Evolutionary conservation across 257 asterid genomes (phyloP).

Genomic region (Nicotiana knightiana): DNA sequence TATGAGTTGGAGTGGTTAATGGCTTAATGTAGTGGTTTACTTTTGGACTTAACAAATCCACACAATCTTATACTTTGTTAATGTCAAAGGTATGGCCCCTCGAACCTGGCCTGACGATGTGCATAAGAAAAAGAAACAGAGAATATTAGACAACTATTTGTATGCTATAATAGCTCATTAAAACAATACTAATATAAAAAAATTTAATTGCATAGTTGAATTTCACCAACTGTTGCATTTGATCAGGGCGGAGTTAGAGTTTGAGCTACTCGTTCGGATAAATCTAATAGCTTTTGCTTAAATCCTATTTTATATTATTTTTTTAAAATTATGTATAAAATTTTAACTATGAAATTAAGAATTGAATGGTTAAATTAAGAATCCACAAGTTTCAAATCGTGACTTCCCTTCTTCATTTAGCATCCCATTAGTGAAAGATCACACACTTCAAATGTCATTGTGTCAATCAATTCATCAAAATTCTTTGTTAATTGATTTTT

Average conservation of each 20-base stretch:
- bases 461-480: background rate
- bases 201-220: background rate
- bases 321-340: too few relatives aligned
- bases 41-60: background rate
- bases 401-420: too few relatives aligned
- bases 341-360: too few relatives aligned
- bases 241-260: too few relatives aligned
- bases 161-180: background rate
- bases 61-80: background rate
- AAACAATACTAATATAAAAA: too few relatives aligned
- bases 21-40: background rate
- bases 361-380: too few relatives aligned
- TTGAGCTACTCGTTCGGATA: rapidly evolving
- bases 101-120: background rate
- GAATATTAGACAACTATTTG: background rate
- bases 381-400: too few relatives aligned
- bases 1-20: background rate
- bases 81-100: background rate
- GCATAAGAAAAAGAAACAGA: background rate
- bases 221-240: background rate
- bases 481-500: too few relatives aligned
- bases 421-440: background rate
- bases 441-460: background rate
- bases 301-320: too few relatives aligned
- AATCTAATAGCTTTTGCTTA: too few relatives aligned